Evolutionary conservation across 2,329 filamentous ascomycete genomes (phyloP).

Genomic region (Fusarium brevicatenulatum): DNA sequence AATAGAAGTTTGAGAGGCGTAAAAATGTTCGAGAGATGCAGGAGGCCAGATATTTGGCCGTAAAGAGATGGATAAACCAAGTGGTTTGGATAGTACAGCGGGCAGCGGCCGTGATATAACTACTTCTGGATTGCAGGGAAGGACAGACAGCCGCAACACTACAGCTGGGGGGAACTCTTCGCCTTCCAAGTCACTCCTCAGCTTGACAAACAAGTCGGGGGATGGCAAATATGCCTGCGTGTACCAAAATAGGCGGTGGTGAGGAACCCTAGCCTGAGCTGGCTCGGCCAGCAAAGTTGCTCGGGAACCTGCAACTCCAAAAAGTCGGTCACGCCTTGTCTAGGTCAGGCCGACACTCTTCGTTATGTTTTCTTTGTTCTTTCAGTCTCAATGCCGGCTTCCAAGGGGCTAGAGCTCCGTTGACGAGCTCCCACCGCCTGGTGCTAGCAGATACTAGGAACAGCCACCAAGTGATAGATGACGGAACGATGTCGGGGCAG

Average conservation of each 20-base stretch:
- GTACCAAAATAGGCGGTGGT: conserved; percentile 30
- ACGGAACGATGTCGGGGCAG: conserved; percentile 30
- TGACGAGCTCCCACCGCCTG: conserved; percentile 43
- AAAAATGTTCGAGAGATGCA: conserved; percentile 19
- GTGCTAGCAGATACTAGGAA: conserved; percentile 30
- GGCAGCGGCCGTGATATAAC: conserved; percentile 45
- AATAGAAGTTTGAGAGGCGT: not conserved
- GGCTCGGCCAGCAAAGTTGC: conserved; percentile 25
- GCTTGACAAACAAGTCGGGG: conserved; percentile 44
- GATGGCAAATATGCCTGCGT: conserved; percentile 32
- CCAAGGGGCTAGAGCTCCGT: conserved; percentile 29
- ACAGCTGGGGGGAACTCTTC: conserved; percentile 37
- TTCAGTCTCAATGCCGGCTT: conserved; percentile 24
- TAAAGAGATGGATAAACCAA: conserved; percentile 31
- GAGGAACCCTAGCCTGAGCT: conserved; percentile 33
- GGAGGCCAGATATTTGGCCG: conserved; percentile 12
- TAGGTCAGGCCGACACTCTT: conserved; percentile 25
- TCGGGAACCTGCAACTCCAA: conserved; percentile 34
- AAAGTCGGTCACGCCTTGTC: conserved; percentile 38
- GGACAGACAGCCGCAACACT: conserved; percentile 38
- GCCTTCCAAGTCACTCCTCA: conserved; percentile 37
- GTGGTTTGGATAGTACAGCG: conserved; percentile 40
- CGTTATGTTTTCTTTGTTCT: conserved; percentile 39
- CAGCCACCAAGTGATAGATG: conserved; percentile 46
- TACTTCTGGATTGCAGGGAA: conserved; percentile 38